Evolutionary conservation across 2,329 filamentous ascomycete species (phyloP).

Genomic region (Trichoderma asperellum): DNA sequence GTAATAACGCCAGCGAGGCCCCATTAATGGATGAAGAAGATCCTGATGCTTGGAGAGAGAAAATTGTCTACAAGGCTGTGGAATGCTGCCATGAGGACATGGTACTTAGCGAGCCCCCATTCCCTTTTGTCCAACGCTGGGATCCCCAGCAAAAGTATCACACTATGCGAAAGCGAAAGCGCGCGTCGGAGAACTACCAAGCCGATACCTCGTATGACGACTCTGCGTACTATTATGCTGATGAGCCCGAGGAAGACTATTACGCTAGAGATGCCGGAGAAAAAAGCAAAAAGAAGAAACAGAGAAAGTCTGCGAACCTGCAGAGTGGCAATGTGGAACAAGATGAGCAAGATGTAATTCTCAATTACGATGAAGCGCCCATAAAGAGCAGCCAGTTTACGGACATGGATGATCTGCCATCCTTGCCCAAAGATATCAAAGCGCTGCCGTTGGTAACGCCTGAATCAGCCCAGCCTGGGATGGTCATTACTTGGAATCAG

Average conservation of each 20-base stretch:
- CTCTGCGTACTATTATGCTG: slow-evolving; percentile 38
- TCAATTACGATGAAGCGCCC: slow-evolving; percentile 48
- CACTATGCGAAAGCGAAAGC: slow-evolving; percentile 55
- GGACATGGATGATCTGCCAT: slow-evolving; percentile 63
- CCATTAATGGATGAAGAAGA: slow-evolving; percentile 43
- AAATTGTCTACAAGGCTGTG: slow-evolving; percentile 75
- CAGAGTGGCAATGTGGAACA: slow-evolving; percentile 27
- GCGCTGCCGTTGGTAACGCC: slow-evolving; percentile 55
- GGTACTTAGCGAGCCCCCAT: slow-evolving; percentile 75
- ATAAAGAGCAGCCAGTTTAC: slow-evolving; percentile 51
- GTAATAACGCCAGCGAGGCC: background rate
- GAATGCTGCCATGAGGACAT: slow-evolving; percentile 78
- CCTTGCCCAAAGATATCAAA: slow-evolving; percentile 61
- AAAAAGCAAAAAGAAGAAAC: slow-evolving; percentile 47
- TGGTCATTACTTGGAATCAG: slow-evolving; percentile 71
- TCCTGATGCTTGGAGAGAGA: slow-evolving; percentile 71
- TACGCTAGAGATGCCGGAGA: slow-evolving; percentile 25
- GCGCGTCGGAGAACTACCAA: slow-evolving; percentile 43
- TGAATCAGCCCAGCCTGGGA: slow-evolving; percentile 57
- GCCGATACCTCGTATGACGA: slow-evolving; percentile 40
- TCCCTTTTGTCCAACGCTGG: slow-evolving; percentile 90
- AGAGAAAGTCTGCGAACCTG: slow-evolving; percentile 39
- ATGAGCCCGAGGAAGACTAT: slow-evolving; percentile 43
- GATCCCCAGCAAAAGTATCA: slow-evolving; percentile 68
- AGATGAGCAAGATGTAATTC: slow-evolving; percentile 38